Percentiles rank a stretch among this genome's conserved stretches.
Conservation (phyloP, 371 early-diverging fungal species). For the Mortierella sp. region DNA sequence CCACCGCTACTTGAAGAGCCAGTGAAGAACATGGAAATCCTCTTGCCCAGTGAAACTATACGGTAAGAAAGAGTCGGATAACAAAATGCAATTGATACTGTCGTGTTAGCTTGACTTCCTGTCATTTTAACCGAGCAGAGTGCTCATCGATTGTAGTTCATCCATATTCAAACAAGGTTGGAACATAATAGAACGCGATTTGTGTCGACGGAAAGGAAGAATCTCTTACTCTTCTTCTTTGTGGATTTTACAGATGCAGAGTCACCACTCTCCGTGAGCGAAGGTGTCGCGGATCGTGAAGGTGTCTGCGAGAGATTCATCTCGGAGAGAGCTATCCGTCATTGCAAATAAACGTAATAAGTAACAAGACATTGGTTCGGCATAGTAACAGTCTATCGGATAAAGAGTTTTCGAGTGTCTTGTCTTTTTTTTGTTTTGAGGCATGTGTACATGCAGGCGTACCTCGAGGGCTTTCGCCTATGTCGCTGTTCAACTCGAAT, state of each 20-base stretch:
- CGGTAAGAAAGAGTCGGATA: background rate
- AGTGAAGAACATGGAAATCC: slow-evolving; percentile 37
- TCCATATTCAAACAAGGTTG: no score
- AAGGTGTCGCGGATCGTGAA: slow-evolving; percentile 1
- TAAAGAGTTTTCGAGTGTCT: no score
- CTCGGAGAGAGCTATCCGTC: slow-evolving; percentile 18
- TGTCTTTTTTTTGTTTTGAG: no score
- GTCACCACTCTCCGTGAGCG: slow-evolving; percentile 10
- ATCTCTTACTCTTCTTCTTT: slow-evolving; percentile 31
- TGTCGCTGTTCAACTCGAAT: slow-evolving; percentile 21
- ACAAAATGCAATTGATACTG: no score
- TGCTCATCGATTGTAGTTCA: no score
- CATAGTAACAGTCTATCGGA: background rate
- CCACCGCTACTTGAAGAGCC: slow-evolving; percentile 9
- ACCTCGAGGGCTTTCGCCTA: slow-evolving; percentile 15
- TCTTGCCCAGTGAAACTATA: slow-evolving; percentile 31
- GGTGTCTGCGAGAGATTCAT: slow-evolving; percentile 12
- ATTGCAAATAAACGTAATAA: no score
- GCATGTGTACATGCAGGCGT: background rate
- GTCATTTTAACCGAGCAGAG: no score
- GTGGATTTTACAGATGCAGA: slow-evolving; percentile 17
- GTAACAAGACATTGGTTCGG: background rate
- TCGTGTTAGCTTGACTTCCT: no score
- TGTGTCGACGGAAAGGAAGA: no score
- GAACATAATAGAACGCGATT: no score